Evolutionary conservation across 2,329 filamentous ascomycete species (phyloP).

Genomic region (Tolypocladium amazonense): DNA sequence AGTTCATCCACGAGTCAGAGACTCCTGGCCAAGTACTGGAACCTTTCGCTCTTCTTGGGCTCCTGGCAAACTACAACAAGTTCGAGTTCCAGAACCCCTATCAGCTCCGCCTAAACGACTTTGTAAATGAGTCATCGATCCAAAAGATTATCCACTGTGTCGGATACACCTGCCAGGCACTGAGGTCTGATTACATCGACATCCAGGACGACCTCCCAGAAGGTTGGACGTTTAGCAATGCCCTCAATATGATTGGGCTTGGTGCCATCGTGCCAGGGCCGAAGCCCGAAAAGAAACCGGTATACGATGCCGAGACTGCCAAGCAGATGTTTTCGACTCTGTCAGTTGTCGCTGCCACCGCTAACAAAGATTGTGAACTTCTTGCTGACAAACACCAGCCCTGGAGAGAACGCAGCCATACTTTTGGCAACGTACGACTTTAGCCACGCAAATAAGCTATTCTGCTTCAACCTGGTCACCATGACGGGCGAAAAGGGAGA

Average conservation of each 20-base stretch:
- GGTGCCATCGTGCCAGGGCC: constrained; percentile 62
- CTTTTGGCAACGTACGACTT: constrained; percentile 89
- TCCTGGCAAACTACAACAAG: constrained; percentile 97
- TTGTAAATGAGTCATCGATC: constrained; percentile 85
- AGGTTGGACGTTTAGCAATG: constrained; percentile 74
- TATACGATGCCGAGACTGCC: constrained; percentile 66
- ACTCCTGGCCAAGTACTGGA: constrained; percentile 52
- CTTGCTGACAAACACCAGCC: constrained; percentile 37
- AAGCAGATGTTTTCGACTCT: constrained; percentile 72
- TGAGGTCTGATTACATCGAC: constrained; percentile 69
- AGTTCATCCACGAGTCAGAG: constrained; percentile 77
- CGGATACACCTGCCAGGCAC: constrained; percentile 55
- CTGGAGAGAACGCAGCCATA: constrained; percentile 66
- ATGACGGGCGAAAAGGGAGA: constrained; percentile 50
- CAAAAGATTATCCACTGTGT: constrained; percentile 70
- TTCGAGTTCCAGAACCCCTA: constrained; percentile 98
- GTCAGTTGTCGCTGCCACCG: constrained; percentile 37
- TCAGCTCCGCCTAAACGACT: constrained; percentile 81
- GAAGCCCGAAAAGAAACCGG: constrained; percentile 45
- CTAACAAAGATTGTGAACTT: background rate
- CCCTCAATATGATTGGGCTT: constrained; percentile 75
- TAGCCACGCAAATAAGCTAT: constrained; percentile 86
- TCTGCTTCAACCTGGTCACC: constrained; percentile 74
- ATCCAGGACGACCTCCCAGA: constrained; percentile 86
- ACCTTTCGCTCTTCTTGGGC: constrained; percentile 72